Evolutionary conservation across 805 yeast genomes (phyloP).

Genomic region (Hanseniaspora mollemarum): DNA sequence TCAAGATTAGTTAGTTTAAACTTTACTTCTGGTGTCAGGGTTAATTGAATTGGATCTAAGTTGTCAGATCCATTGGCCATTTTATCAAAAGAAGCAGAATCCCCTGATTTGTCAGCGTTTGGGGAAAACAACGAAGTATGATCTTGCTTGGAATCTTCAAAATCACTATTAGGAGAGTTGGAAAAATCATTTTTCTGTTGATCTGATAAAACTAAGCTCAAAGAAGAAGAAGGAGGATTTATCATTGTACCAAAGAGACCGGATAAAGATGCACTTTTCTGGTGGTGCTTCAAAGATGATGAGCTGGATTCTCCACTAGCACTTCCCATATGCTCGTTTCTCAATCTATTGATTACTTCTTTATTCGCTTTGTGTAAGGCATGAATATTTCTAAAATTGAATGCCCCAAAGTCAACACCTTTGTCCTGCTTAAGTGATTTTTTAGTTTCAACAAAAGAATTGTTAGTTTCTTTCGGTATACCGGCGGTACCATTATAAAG

Average conservation of each 20-base stretch:
- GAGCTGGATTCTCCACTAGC: slow-evolving; percentile 26
- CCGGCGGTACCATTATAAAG: slow-evolving; percentile 18
- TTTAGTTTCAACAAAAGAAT: slow-evolving; percentile 51
- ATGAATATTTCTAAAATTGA: slow-evolving; percentile 76
- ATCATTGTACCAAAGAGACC: slow-evolving; percentile 2
- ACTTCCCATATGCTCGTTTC: slow-evolving; percentile 56
- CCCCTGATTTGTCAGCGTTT: too few relatives aligned
- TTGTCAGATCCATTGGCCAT: too few relatives aligned
- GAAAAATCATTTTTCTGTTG: neutral
- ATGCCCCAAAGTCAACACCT: slow-evolving; percentile 75
- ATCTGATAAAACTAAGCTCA: neutral
- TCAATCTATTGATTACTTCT: slow-evolving; percentile 77
- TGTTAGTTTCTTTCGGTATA: neutral
- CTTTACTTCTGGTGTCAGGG: neutral
- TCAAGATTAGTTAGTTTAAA: neutral
- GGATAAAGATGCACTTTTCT: slow-evolving; percentile 6
- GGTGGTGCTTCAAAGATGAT: slow-evolving; percentile 21
- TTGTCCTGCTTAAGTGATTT: slow-evolving; percentile 45
- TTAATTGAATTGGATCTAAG: neutral
- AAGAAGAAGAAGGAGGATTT: neutral
- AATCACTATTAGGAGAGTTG: neutral
- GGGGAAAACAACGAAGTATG: too few relatives aligned
- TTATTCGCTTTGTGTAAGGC: slow-evolving; percentile 89
- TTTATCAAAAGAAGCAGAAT: neutral
- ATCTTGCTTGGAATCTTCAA: neutral